Evolutionary conservation across 495 filamentous ascomycete genomes (phyloP).

Genomic region (Neohortaea acidophila): DNA sequence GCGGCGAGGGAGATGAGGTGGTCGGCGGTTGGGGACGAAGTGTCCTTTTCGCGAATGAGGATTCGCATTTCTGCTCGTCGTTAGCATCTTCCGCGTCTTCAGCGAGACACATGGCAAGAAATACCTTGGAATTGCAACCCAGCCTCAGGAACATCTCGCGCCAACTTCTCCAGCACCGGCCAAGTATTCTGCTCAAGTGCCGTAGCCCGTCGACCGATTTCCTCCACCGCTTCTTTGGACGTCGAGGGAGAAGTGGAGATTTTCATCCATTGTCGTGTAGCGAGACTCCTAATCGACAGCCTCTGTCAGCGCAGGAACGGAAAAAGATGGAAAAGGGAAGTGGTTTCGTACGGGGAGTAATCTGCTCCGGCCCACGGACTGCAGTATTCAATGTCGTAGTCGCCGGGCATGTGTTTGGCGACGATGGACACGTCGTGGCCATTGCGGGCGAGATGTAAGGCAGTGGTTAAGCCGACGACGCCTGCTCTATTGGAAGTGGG

Average conservation of each 20-base stretch:
- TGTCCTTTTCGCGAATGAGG: too few relatives aligned
- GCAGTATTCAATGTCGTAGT: slow-evolving; percentile 93
- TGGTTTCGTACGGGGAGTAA: slow-evolving; percentile 80
- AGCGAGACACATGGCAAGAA: slow-evolving; percentile 39
- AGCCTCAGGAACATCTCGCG: slow-evolving; percentile 61
- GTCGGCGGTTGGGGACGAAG: too few relatives aligned
- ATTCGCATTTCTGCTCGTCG: too few relatives aligned
- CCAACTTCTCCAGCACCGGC: slow-evolving; percentile 29
- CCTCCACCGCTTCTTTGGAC: slow-evolving; percentile 35
- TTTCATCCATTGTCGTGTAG: too few relatives aligned
- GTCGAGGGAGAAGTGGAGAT: too few relatives aligned
- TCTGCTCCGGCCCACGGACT: slow-evolving; percentile 95
- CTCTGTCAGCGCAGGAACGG: not conserved
- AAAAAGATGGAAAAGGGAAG: too few relatives aligned
- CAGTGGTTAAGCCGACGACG: slow-evolving; percentile 83
- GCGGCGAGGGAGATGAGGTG: too few relatives aligned
- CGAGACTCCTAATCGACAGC: not conserved
- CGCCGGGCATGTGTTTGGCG: slow-evolving; percentile 94
- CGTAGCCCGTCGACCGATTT: too few relatives aligned
- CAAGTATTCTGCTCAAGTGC: slow-evolving; percentile 35
- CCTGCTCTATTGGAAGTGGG: slow-evolving; percentile 50
- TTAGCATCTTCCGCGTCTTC: too few relatives aligned
- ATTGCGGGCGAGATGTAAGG: slow-evolving; percentile 65
- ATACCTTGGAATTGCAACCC: slow-evolving; percentile 81
- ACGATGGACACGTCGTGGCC: slow-evolving; percentile 62